Evolutionary conservation across 2,329 filamentous ascomycete species (phyloP).

Genomic region (Rutstroemia sydowiana): DNA sequence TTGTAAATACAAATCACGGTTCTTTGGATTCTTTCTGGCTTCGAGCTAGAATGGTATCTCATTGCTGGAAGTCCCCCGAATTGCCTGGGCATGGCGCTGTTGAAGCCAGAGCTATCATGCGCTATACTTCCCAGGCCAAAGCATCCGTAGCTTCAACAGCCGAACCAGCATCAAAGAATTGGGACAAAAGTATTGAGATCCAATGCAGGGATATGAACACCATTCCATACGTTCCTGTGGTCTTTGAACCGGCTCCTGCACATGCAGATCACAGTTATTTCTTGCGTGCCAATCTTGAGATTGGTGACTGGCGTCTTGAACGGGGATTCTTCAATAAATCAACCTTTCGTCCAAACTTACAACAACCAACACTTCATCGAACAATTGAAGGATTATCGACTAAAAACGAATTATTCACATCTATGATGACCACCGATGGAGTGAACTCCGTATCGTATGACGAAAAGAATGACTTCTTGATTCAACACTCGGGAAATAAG

Average conservation of each 20-base stretch:
- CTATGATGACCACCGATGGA: slow-evolving; percentile 39
- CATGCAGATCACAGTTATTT: slow-evolving; percentile 46
- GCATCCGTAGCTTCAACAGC: slow-evolving; percentile 3
- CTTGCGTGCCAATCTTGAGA: slow-evolving; percentile 51
- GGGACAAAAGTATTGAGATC: slow-evolving; percentile 34
- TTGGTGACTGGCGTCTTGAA: slow-evolving; percentile 49
- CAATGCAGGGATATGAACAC: slow-evolving; percentile 31
- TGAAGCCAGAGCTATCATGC: slow-evolving; percentile 43
- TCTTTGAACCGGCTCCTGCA: slow-evolving; percentile 36
- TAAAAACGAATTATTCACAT: slow-evolving; percentile 40
- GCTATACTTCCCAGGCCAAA: slow-evolving; percentile 31
- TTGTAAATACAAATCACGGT: slow-evolving; percentile 54
- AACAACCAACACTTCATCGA: slow-evolving; percentile 43
- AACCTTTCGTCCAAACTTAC: slow-evolving; percentile 43
- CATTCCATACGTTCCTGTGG: slow-evolving; percentile 39
- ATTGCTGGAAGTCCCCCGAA: slow-evolving; percentile 49
- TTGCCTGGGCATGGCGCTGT: slow-evolving; percentile 36
- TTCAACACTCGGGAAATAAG: slow-evolving; percentile 50
- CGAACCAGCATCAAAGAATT: slow-evolving; percentile 33
- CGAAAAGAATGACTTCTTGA: slow-evolving; percentile 45
- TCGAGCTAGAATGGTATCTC: slow-evolving; percentile 52
- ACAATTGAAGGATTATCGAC: slow-evolving; percentile 38
- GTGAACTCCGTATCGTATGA: slow-evolving; percentile 43
- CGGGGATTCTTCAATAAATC: slow-evolving; percentile 52
- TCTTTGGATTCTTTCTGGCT: slow-evolving; percentile 53